Evolutionary conservation across 768 basidiomycete species (phyloP).

Genomic region (Serpula lacrymans): DNA sequence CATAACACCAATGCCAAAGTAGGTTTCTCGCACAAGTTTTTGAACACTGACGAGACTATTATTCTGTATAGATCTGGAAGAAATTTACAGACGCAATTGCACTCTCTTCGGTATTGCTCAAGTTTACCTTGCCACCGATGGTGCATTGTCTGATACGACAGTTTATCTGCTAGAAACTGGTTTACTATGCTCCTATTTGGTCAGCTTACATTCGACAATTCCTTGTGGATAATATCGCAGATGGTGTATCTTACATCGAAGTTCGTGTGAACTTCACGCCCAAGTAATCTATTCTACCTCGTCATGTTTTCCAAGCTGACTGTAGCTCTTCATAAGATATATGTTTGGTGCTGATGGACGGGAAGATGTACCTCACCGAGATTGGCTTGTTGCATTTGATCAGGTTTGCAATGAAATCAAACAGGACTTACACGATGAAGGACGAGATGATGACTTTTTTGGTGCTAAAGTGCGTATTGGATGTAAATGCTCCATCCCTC

Average conservation of each 20-base stretch:
- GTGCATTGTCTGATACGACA: conserved; percentile 43
- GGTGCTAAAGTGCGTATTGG: conserved; percentile 51
- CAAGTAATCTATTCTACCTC: conserved; percentile 37
- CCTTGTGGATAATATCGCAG: conserved; percentile 57
- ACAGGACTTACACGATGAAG: conserved; percentile 45
- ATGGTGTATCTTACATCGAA: conserved; percentile 73
- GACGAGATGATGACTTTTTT: conserved; percentile 58
- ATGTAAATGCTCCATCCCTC: not conserved
- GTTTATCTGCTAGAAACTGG: conserved; percentile 31
- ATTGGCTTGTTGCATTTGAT: conserved; percentile 56
- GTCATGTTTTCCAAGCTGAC: not conserved
- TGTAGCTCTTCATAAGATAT: conserved; percentile 33
- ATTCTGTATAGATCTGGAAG: conserved; percentile 63
- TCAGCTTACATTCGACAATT: conserved; percentile 59
- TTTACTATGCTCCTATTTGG: conserved; percentile 56
- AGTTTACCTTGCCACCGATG: too few relatives aligned
- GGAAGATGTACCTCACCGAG: conserved; percentile 54
- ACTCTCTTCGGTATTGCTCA: conserved; percentile 48
- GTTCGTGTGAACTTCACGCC: conserved; percentile 60
- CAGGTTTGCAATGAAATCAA: conserved; percentile 51
- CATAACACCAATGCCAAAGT: conserved; percentile 71
- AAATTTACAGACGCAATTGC: conserved; percentile 60
- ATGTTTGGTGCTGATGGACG: conserved; percentile 58
- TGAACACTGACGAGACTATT: too few relatives aligned
- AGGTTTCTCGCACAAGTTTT: conserved; percentile 3